Evolutionary conservation across 2,329 filamentous ascomycete species (phyloP), one percentile per base, ranked within the genome.

Genomic region (Pestalotiopsis sp.): DNA sequence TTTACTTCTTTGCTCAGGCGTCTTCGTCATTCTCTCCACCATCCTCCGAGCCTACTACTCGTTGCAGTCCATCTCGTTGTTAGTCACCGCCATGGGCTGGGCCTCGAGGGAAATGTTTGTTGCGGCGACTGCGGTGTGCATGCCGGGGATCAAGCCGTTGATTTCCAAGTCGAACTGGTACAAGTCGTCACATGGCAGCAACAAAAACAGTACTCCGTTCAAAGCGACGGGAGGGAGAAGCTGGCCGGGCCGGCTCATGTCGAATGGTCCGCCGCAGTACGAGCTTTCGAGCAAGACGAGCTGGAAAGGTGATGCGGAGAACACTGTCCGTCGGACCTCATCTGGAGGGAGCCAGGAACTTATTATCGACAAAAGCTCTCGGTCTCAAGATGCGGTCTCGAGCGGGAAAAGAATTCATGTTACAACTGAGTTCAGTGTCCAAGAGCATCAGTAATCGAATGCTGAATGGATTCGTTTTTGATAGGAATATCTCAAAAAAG

Each of bases 61-160:
- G 25, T 60, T 68, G 14, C 45, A 58, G 27, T 20, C 23, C 45
- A 52, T 65, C n/a, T 20, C 41, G n/a, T 7, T 36, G 4, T 23
- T 59, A 14, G 25, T 56, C 27, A 62, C 56, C 17, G 41, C 59
- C 14, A 61, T 38, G 7, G 45, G 20, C 38, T 69, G 68, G 68
- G 49, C 68, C n/a, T 64, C 65, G 4, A 20, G 68, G 13, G 68
- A 69, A 36, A 41, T 39, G 25, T 67, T 69, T 58, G 68, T 65
- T 27, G 68, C 58, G 2, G 65, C 65, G 20, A 52, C 49, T 52
- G 65, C 65, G 39, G 68, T 69, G 17, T 45, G 45, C 31, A 67
- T 67, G 12, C 65, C 68, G 2, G 65, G 65, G 7, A 65, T 69
- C 39, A 67, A 67, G 31, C 68, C 68, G 3, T 12, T 69, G 6